Conservation (phyloP, 2,329 filamentous ascomycete genomes). For the Beauveria scarabaeidicola region DNA sequence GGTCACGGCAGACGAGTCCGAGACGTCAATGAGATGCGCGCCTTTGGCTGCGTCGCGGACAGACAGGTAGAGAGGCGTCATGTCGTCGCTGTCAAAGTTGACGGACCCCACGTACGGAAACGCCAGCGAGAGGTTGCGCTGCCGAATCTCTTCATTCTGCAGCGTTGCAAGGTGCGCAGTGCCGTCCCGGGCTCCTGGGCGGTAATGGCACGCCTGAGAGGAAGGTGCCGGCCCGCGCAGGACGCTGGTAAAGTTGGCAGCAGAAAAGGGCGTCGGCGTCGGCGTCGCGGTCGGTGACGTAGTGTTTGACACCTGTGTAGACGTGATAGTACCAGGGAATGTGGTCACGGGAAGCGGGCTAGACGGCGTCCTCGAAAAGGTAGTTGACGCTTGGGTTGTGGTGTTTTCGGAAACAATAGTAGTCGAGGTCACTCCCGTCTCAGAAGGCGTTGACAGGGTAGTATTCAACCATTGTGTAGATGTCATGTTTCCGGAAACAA, state of each 20-base stretch:
- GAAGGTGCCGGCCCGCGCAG: conserved; percentile 1
- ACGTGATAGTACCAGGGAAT: background rate
- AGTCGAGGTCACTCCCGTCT: background rate
- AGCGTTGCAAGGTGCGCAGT: conserved; percentile 20
- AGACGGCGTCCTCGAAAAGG: background rate
- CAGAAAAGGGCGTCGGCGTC: background rate
- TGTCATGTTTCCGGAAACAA: background rate
- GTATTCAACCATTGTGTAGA: background rate
- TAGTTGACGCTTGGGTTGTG: background rate
- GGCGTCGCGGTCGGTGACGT: background rate
- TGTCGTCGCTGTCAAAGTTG: conserved; percentile 23
- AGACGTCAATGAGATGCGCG: conserved; percentile 26
- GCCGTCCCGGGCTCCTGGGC: conserved; percentile 18
- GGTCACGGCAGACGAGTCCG: conserved; percentile 23
- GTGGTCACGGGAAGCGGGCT: background rate
- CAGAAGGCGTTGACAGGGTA: background rate
- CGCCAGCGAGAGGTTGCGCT: conserved; percentile 24
- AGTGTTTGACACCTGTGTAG: background rate
- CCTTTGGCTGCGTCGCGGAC: conserved; percentile 22
- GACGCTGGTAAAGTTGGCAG: conserved; percentile 9
- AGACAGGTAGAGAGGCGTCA: conserved; percentile 26
- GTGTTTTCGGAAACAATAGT: background rate
- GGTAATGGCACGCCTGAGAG: conserved; percentile 21
- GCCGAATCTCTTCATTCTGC: conserved; percentile 23
- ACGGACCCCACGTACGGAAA: conserved; percentile 30